Percentiles rank a stretch among this genome's conserved stretches.
These are phyloP conservation scores for Saturnispora galanensis DNA, from an alignment of 805 yeast genomes.

Conservation along the genomic window DNA sequence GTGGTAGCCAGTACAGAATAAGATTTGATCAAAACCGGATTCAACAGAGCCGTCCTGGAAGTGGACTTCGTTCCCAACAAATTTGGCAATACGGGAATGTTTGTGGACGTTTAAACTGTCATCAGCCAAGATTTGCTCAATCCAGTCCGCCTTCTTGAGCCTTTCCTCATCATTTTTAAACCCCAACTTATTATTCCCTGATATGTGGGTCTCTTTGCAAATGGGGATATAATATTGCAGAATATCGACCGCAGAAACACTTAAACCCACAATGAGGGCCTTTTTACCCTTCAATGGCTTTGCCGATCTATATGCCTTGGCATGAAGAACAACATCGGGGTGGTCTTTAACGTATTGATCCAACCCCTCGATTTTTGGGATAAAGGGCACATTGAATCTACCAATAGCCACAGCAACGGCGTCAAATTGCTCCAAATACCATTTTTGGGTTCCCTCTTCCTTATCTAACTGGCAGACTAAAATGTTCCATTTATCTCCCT, in stretches of 20 bases:
- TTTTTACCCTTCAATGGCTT: constrained; percentile 22
- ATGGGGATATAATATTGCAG: constrained; percentile 31
- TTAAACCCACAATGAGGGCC: constrained; percentile 28
- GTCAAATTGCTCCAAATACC: constrained; percentile 35
- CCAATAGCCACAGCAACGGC: constrained; percentile 34
- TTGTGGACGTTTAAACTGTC: constrained; percentile 20
- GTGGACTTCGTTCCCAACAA: constrained; percentile 21
- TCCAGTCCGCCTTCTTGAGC: constrained; percentile 26
- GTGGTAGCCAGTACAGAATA: constrained; percentile 44
- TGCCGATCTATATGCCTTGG: constrained; percentile 23
- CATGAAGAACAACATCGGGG: constrained; percentile 24
- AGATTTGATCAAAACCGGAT: constrained; percentile 28
- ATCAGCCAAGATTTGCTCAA: constrained; percentile 30
- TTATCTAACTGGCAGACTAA: constrained; percentile 15
- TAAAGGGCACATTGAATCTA: constrained; percentile 31
- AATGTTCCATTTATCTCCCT: constrained; percentile 28
- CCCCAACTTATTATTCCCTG: constrained; percentile 1
- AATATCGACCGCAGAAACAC: constrained; percentile 60
- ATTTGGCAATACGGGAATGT: constrained; percentile 23
- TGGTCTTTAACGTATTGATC: constrained; percentile 22
- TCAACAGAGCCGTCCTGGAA: constrained; percentile 27
- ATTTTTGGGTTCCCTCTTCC: constrained; percentile 18
- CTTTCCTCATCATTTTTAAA: constrained; percentile 2
- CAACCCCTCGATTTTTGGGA: constrained; percentile 29
- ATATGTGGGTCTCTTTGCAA: constrained; percentile 13